phyloP scores from a whole-genome alignment of 2,329 filamentous ascomycete species.

The Arthrobotrys iridis region DNA sequence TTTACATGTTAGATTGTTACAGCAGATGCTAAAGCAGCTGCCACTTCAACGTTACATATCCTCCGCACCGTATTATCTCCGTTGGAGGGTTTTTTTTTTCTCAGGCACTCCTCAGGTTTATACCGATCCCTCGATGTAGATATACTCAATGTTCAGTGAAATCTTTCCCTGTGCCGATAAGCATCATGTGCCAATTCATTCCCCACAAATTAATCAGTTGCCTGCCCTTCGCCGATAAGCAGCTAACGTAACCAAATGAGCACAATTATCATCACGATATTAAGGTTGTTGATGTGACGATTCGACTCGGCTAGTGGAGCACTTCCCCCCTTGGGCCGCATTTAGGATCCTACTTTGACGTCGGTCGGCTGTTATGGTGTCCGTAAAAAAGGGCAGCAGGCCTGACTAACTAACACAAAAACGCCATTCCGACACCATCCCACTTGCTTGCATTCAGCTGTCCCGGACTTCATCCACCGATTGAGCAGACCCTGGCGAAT shows the following conservation, averaged over 20 bases:
- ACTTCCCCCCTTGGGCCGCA: conserved; percentile 47
- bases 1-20: conserved; percentile 18
- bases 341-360: conserved; percentile 53
- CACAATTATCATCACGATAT: neutral
- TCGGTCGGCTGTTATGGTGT: conserved; percentile 9
- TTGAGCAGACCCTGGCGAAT: conserved; percentile 14
- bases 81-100: neutral
- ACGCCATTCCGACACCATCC: conserved; percentile 48
- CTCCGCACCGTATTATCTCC: neutral
- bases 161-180: conserved; percentile 6
- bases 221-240: conserved; percentile 19
- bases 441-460: neutral
- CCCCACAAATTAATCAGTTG: neutral
- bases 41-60: conserved; percentile 13
- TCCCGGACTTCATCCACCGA: conserved; percentile 12
- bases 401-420: conserved; percentile 34
- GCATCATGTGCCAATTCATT: conserved; percentile 29
- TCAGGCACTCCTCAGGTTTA: conserved; percentile 10
- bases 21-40: neutral
- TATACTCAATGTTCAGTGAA: neutral
- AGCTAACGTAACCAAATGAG: too few relatives aligned
- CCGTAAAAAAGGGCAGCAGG: conserved; percentile 11
- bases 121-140: neutral
- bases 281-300: conserved; percentile 13
- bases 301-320: conserved; percentile 42